Base-by-base conservation (phyloP, 1,284 basidiomycete genomes). In the Ceraceosorus guamensis region DNA sequence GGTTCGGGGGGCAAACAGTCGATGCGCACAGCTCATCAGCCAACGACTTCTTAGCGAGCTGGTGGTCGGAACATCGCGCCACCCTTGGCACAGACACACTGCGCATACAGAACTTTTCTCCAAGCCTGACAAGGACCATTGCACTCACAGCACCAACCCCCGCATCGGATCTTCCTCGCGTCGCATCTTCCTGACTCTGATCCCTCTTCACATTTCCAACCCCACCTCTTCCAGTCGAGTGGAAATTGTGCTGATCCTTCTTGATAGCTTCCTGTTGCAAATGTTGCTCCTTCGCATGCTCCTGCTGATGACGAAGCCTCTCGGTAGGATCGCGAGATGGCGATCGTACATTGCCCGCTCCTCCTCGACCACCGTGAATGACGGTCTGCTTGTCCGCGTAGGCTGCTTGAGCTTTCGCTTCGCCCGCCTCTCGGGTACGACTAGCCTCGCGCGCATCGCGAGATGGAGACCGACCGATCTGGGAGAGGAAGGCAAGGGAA, bases 301-400 rank as follows among this genome's bases (percentile, higher is more conserved):
- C 44, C 30, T 57, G 35, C 13, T 41, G 47, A 18, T 50, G 53
- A 24, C 60, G 53, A 68, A 78, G 3, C 2, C 79, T 75, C 39
- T 77, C 75, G n/a, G 62, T 56, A 39, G 79, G 76, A 48, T 84
- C 83, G 46, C 83, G 81, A 14, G 86, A 86, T 0, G 84, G 83
- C 3, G 85, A 85, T 50, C 85, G 83, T 41, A 88, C 83, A 77
- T 89, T 89, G 45, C 87, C 87, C 16, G 81, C 82, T 31, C 87
- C 87, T 39, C 87, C 87, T 35, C 87, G 82, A 16, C 88, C 87
- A 46, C 83, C 82, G 43, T 84, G 84, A 61, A 79, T 80, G n/a
- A 49, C 33, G 35, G 16, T 41, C 13, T 48, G 48, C 50, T 51
- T 51, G 31, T 48, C 46, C 11, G 56, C 56, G 37, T 52, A 34